Base-by-base conservation (phyloP, 306 rosid species). In the Castanospermum australe region DNA sequence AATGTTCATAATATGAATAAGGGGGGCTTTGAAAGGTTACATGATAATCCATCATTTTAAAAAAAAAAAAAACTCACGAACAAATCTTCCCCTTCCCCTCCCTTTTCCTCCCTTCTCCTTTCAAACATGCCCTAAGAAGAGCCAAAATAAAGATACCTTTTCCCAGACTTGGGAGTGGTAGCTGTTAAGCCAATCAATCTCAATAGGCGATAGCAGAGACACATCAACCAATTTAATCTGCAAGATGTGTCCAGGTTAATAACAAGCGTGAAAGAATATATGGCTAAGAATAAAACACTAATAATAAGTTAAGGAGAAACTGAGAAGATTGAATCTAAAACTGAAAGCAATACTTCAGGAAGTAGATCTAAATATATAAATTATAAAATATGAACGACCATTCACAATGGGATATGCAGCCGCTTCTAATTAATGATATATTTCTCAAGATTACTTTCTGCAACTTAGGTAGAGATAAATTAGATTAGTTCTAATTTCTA, bases 131-230 rank as follows among this genome's bases (percentile, higher is more conserved):
- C 35, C 48, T 8, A 56, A 9, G n/a, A 55, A 24, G 20, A 65
- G 66, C 25, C 69, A 79, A 35, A 22, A 61, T 60, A 71, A 65
- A 51, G n/a, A 11, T 80, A 95, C 99, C 98, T 95, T 95, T 77
- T 90, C 97, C 98, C 99, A 92, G 64, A 92, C 97, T 80, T 85
- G 87, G 25, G 91, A 90, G 85, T 95, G 98, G 83, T 92, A 95
- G 63, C 88, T 86, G 73, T 95, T 83, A 36, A 95, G 90, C 98
- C 98, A 92, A 76, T 88, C 84, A 42, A 91, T 67, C 76, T 95
- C 99, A 52, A 69, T 80, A 35, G 54, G 83, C 11, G 97, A 95
- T 57, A 95, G 91, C 91, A 91, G 87, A 82, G 94, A 81, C 71
- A 91, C 50, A 67, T 95, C 92, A 3, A 95, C 86, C 88, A 95